Conservation (phyloP, 805 yeast species). For the Debaryomyces hansenii region DNA sequence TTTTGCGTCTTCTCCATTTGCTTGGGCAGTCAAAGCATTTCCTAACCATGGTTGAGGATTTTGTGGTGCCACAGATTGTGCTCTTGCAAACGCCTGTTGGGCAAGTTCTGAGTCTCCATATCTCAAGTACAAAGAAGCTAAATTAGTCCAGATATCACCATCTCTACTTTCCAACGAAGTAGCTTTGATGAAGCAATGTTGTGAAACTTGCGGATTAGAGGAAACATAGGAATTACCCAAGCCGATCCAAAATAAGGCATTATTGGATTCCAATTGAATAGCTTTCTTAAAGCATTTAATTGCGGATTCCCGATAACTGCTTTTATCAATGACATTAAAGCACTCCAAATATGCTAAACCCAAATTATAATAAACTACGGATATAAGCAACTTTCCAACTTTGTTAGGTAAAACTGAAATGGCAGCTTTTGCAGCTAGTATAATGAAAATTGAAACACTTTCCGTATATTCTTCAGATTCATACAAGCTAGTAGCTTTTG, state of each 20-base stretch:
- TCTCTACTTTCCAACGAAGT: constrained; percentile 67
- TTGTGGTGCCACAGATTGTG: constrained; percentile 82
- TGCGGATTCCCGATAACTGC: constrained; percentile 47
- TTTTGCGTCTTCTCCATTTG: constrained; percentile 46
- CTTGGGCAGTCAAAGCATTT: constrained; percentile 63
- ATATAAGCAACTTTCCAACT: constrained; percentile 48
- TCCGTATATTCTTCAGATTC: constrained; percentile 18
- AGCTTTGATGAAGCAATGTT: constrained; percentile 91
- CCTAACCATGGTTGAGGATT: constrained; percentile 81
- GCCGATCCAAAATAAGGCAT: constrained; percentile 76
- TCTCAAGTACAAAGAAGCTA: constrained; percentile 74
- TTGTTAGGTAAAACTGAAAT: constrained; percentile 33
- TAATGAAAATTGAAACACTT: constrained; percentile 39
- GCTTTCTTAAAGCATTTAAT: constrained; percentile 63
- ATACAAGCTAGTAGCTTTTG: constrained; percentile 18
- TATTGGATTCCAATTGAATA: constrained; percentile 67
- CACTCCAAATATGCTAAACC: constrained; percentile 65
- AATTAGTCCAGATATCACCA: constrained; percentile 72
- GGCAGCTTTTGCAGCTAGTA: constrained; percentile 50
- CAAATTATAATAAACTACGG: constrained; percentile 63
- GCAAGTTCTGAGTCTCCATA: constrained; percentile 74
- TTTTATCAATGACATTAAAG: constrained; percentile 14
- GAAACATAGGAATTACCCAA: constrained; percentile 75
- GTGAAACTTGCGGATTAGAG: constrained; percentile 70
- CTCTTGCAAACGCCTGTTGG: constrained; percentile 64